Percentiles rank a stretch among this genome's conserved stretches.
These are phyloP conservation scores for Eremochloa ophiuroides DNA, from an alignment of 176 grass and related monocot genomes.

Conservation along the genomic window DNA sequence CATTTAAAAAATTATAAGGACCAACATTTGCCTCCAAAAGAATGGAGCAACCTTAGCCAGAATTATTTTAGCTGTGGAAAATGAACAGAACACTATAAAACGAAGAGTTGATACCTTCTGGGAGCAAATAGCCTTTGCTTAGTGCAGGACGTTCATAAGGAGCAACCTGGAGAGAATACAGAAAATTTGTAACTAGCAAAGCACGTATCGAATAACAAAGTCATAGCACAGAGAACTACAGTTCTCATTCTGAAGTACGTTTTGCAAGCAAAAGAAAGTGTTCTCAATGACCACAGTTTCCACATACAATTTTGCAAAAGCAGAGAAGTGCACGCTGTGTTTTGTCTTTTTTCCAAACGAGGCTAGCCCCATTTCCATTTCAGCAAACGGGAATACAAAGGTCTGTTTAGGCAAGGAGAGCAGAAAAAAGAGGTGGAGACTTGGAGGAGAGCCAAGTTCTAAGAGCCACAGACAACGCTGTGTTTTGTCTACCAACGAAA, in stretches of 20 bases:
- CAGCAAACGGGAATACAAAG: no score
- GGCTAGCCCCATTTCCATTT: no score
- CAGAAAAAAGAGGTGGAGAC: no score
- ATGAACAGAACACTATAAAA: not conserved
- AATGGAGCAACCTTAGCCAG: not conserved
- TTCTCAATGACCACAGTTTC: not conserved
- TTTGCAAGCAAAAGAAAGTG: not conserved
- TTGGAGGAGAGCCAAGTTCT: no score
- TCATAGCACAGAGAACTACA: not conserved
- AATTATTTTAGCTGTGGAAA: not conserved
- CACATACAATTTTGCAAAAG: not conserved
- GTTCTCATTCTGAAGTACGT: not conserved
- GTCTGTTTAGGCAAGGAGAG: no score
- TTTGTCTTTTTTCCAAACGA: not conserved
- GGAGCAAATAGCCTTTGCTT: slow-evolving; percentile 63
- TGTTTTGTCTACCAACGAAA: not conserved
- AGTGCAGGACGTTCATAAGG: slow-evolving; percentile 71
- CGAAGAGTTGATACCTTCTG: slow-evolving; percentile 25
- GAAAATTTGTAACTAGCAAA: not conserved
- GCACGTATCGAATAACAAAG: not conserved
- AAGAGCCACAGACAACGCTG: no score
- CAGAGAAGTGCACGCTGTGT: not conserved
- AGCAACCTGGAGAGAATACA: slow-evolving; percentile 40
- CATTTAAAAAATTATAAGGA: not conserved
- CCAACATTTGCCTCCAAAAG: not conserved